Conservation (phyloP, 768 basidiomycete genomes). For the Tephrocybe rancida region DNA sequence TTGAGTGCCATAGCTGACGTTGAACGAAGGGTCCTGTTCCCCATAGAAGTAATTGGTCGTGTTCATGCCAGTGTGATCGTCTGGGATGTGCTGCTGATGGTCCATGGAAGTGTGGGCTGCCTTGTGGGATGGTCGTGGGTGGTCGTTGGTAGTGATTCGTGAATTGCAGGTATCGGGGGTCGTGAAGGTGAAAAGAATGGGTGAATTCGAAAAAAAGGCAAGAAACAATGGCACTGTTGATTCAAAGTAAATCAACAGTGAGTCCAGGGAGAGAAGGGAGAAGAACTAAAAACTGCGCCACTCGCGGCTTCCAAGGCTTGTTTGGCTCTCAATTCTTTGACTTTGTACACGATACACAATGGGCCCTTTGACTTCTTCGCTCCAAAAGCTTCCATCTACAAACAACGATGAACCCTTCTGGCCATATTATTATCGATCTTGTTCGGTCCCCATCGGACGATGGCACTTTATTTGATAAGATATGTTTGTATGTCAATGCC, state of each 20-base stretch:
- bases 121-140: constrained; percentile 13
- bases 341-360: constrained; percentile 25
- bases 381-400: constrained; percentile 1
- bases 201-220: constrained; percentile 30
- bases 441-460: constrained; percentile 1
- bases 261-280: constrained; percentile 18
- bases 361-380: constrained; percentile 1
- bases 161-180: constrained; percentile 22
- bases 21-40: constrained; percentile 59
- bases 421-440: constrained; percentile 11
- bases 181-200: constrained; percentile 38
- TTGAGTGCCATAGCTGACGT: constrained; percentile 52
- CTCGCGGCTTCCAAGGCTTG: constrained; percentile 22
- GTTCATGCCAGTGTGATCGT: constrained; percentile 48
- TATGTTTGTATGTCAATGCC: not conserved
- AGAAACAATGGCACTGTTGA: constrained; percentile 31
- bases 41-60: constrained; percentile 53
- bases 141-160: constrained; percentile 25
- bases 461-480: constrained; percentile 2
- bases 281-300: constrained; percentile 29
- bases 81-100: constrained; percentile 44
- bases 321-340: constrained; percentile 24
- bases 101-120: constrained; percentile 38
- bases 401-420: not conserved
- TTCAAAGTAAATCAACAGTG: constrained; percentile 20